Base-by-base conservation (phyloP, 2,329 filamentous ascomycete genomes). In the Fonsecaea multimorphosa region DNA sequence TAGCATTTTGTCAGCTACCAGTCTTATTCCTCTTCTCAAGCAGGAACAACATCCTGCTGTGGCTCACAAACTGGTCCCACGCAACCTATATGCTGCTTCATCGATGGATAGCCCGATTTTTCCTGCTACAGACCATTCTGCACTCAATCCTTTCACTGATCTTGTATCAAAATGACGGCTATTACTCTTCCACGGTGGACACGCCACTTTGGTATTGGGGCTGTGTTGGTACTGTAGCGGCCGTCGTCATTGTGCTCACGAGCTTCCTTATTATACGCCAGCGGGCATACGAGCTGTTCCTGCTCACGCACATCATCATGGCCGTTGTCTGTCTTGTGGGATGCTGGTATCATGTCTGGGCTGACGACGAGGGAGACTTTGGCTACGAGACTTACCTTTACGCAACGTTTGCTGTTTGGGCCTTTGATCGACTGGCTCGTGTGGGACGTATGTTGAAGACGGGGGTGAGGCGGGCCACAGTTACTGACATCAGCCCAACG, bases 371-470 rank as follows among this genome's bases (percentile, higher is more conserved):
- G 1, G 73, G 76, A 38, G 70, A 75, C 2, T 81, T 78, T 72
- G 82, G 82, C 0, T 82, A 84, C 60, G 81, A 84, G 66, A 71
- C 75, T 9, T 85, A 82, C 82, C 66, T 84, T 0, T 82, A 81
- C 60, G 73, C 77, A 1, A 75, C 77, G 0, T 76, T 75, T 31
- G 81, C 77, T 0, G 74, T 83, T 24, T 84, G 81, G 82, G 72
- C 72, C 9, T 81, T 81, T 58, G 84, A 86, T 66, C 78, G 83
- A 0, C 14, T 82, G 0, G 63, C 78, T 1, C 76, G 84, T 2
- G 61, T 83, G 62, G 74, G 5, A 76, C 74, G 55, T 76, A 76
- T 38, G 81, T 82, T 24, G 73, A 71, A 78, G 80, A 0, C 71
- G 6, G 72, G 85, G 6, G 79, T 76, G 0, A 73, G 78, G 2